Evolutionary conservation across 495 filamentous ascomycete species (phyloP).

Genomic region (Elaphomyces granulatus): DNA sequence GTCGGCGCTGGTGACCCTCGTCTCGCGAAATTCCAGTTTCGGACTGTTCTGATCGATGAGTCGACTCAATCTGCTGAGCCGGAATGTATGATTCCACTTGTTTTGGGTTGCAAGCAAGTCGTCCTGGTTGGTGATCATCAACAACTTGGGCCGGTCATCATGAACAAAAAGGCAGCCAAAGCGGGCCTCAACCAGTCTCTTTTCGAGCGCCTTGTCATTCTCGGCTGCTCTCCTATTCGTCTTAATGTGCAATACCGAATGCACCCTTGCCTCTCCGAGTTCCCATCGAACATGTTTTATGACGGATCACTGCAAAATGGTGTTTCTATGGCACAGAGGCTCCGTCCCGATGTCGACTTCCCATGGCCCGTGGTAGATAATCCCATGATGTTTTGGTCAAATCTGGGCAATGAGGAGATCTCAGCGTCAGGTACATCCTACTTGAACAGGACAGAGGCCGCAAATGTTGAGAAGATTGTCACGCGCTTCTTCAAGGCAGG

Average conservation of each 20-base stretch:
- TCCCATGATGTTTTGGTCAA: conserved; percentile 99
- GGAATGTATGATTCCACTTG: conserved; percentile 97
- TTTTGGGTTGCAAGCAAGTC: conserved; percentile 95
- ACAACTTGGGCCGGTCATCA: conserved; percentile 95
- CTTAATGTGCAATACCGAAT: conserved; percentile 98
- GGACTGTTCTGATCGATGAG: conserved; percentile 95
- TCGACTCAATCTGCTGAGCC: conserved; percentile 98
- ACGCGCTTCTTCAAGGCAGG: conserved; percentile 99
- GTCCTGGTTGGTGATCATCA: conserved; percentile 98
- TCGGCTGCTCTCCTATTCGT: conserved; percentile 83
- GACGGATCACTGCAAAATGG: conserved; percentile 96
- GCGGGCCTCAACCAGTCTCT: conserved; percentile 94
- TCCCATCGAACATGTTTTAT: conserved; percentile 99
- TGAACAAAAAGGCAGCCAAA: conserved; percentile 99
- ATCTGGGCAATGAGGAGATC: conserved; percentile 94
- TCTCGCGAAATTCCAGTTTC: conserved; percentile 91
- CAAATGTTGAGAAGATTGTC: conserved; percentile 95
- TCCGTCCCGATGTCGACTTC: conserved; percentile 92
- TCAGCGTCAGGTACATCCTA: conserved; percentile 96
- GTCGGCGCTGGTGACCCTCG: conserved; percentile 95
- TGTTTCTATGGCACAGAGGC: conserved; percentile 74
- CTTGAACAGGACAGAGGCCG: conserved; percentile 91
- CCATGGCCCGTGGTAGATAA: conserved; percentile 90
- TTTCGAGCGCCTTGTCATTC: conserved; percentile 90
- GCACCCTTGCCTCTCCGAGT: conserved; percentile 96